Evolutionary conservation across 805 yeast species (phyloP), one percentile per base, ranked within the genome.

Genomic region (Candida tibetensis): DNA sequence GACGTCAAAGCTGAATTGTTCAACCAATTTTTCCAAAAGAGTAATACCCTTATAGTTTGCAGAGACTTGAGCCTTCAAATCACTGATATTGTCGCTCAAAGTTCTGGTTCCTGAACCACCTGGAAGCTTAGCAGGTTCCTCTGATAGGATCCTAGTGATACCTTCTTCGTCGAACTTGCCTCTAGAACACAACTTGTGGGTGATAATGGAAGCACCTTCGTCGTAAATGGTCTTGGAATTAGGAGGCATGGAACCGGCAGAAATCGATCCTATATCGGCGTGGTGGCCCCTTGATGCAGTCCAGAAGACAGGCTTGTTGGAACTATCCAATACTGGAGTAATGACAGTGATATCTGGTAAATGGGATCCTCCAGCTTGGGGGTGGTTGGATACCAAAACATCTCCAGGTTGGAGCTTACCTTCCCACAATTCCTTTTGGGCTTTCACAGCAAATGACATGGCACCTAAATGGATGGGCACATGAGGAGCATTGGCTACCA

Each of bases 221-320:
- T 90, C 90, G 71, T 79, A 83, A 28, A 91, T 64, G 42, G 81
- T 80, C 52, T 81, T 86, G 2, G 96, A 87, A 54, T 84, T 81
- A 7, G 96, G 95, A 12, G 97, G 96, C 89, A 90, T 88, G 0
- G 95, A 84, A 1, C 97, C 97, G 1, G 97, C 95, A 25, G 87
- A 64, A 41, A 83, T 77, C 10, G 95, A 95, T 13, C 98, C 97
- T 53, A 91, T 90, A 60, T 90, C 98, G 4, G 96, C 90, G 63
- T 91, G 98, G 62, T 90, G 98, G 2, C 96, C 97, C 47, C 98
- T 72, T 0, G 95, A 82, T 0, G 97, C 98, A 10, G 87, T 89
- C 71, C 87, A 90, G 58, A 90, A 90, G 18, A 88, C 76, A 25
- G 87, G 72, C 5, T 69, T 74, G 16, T 65, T 70, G 17, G 52